Evolutionary conservation across 2,329 filamentous ascomycete genomes (phyloP).

Genomic region (Orbilia javanica): DNA sequence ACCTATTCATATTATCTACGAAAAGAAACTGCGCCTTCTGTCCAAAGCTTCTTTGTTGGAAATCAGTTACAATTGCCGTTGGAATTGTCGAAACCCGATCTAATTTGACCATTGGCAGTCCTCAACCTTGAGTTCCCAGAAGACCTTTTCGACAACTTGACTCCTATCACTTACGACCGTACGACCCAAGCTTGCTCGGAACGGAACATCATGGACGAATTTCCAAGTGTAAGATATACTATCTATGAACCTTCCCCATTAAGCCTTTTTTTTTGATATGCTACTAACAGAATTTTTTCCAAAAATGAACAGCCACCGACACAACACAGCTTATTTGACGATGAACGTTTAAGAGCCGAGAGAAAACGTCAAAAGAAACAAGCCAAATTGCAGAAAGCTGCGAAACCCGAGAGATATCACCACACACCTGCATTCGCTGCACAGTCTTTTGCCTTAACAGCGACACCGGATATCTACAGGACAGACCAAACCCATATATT

Average conservation of each 20-base stretch:
- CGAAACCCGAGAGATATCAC: conserved; percentile 36
- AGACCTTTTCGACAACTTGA: conserved; percentile 48
- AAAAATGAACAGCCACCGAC: conserved; percentile 13
- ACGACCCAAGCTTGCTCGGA: conserved; percentile 1
- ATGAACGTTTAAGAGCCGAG: conserved; percentile 16
- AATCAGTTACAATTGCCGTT: conserved; percentile 15
- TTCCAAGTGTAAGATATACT: conserved; percentile 30
- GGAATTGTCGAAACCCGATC: conserved; percentile 7
- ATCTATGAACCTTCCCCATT: neutral
- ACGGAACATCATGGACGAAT: conserved; percentile 30
- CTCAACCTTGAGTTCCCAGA: conserved; percentile 42
- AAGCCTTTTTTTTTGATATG: neutral
- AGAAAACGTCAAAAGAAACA: conserved; percentile 34
- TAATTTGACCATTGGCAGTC: conserved; percentile 25
- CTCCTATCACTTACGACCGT: conserved; percentile 34
- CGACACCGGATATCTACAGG: conserved; percentile 46
- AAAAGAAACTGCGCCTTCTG: conserved; percentile 1
- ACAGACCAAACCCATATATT: conserved; percentile 41
- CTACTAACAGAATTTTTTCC: conserved; percentile 8
- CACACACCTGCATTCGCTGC: conserved; percentile 53
- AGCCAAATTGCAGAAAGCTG: conserved; percentile 39
- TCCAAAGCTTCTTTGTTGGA: neutral
- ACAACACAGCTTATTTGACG: conserved; percentile 15
- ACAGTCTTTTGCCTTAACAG: conserved; percentile 48
- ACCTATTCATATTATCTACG: conserved; percentile 10